Base-by-base conservation (phyloP, 2,329 filamentous ascomycete species). In the Botrytis aclada region DNA sequence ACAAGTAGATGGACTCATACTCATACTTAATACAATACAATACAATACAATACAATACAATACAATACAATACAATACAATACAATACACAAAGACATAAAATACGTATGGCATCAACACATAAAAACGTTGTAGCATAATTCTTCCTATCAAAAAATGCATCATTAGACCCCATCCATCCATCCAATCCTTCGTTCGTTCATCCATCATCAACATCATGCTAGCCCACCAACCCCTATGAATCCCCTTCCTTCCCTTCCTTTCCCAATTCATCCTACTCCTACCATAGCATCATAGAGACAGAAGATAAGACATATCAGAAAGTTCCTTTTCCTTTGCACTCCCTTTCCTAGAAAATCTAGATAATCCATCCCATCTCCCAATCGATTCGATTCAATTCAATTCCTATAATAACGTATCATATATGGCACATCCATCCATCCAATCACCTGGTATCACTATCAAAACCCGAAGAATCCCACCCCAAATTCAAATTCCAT, bases 381-480 rank as follows among this genome's bases (percentile, higher is more conserved):
- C 12, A 37, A 16, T 61, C 22, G 20, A 25, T 25, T 60, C 56
- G 14, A 22, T 60, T 37, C 29, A 14, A 37, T 66, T 67, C 65
- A 32, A 22, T 56, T 56, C 47, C 56, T 56, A 56, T 58, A 56
- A 67, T 41, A 56, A 41, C 47, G n/a, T 69, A 56, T 69, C 47
- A 54, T 69, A 69, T 69, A 69, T 69, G 65, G 37, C 37, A 69
- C 54, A 69, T n/a, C 56, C 37, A 69, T 32, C n/a, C 65, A 69
- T 56, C n/a, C 65, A 69, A 41, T 37, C 65, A 56, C 47, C 65
- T 69, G 65, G 65, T 69, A 69, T 69, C 65, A 69, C 47, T 41
- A 69, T 69, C 39, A 56, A 43, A 43, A 39, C 25, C 47, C 65
- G 47, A 41, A 56, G 47, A 58, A 58, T 32, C 37, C 65, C 65